Percentiles rank a stretch among this genome's conserved stretches.
These are phyloP conservation scores for Marchantia polymorpha DNA, from an alignment of 225 moss, liverwort and hornwort genomes.

Conservation along the genomic window DNA sequence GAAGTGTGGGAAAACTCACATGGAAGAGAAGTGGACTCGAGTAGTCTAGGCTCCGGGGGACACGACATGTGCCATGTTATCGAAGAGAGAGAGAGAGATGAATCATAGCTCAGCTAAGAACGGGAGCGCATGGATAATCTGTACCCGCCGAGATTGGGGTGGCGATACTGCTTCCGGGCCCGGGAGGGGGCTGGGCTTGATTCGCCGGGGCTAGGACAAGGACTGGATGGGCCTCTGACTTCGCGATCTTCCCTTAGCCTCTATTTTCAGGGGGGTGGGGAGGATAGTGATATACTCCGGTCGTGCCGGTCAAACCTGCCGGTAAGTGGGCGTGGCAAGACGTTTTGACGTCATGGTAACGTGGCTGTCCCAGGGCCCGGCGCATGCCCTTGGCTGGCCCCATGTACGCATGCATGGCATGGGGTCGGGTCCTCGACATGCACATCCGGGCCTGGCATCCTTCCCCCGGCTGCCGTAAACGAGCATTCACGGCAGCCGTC, in stretches of 20 bases:
- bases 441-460: neutral
- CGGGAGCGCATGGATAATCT: neutral
- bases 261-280: neutral
- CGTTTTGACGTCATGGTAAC: slow-evolving; percentile 12
- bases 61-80: neutral
- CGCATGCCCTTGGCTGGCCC: slow-evolving; percentile 3
- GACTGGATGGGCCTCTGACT: slow-evolving; percentile 13
- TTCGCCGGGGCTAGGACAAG: slow-evolving; percentile 8
- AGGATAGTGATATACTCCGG: slow-evolving; percentile 5
- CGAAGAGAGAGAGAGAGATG: neutral
- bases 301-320: slow-evolving; percentile 14
- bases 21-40: neutral
- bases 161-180: neutral
- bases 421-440: slow-evolving; percentile 11
- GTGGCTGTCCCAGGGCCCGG: neutral
- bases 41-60: neutral
- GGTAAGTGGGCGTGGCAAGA: slow-evolving; percentile 9
- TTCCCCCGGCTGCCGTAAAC: slow-evolving; percentile 3
- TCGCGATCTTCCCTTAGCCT: neutral
- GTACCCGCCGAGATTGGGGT: neutral
- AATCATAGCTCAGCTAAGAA: neutral
- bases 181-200: neutral
- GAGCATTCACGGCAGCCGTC: slow-evolving; percentile 5
- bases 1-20: neutral
- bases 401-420: slow-evolving; percentile 9